Evolutionary conservation across 176 grass and related monocot species (phyloP).

Genomic region (Tillandsia fasciculata): DNA sequence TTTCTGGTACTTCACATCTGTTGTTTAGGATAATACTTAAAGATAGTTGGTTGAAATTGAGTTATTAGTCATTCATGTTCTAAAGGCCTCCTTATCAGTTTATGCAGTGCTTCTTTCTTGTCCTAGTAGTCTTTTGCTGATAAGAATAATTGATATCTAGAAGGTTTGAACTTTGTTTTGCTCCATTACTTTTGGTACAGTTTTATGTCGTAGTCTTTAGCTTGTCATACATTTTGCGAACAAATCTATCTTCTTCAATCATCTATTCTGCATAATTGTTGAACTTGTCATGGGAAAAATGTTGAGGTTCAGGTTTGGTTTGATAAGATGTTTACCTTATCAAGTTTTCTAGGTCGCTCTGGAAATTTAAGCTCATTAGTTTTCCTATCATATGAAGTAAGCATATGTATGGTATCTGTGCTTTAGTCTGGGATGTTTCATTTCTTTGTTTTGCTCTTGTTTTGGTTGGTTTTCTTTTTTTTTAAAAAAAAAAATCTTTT

Average conservation of each 20-base stretch:
- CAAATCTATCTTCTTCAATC: too few relatives aligned
- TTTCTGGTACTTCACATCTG: background rate
- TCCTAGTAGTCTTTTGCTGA: background rate
- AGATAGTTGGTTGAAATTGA: background rate
- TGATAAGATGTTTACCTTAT: too few relatives aligned
- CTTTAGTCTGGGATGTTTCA: too few relatives aligned
- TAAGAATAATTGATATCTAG: background rate
- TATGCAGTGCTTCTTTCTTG: background rate
- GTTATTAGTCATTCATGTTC: background rate
- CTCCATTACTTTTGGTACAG: background rate
- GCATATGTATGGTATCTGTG: too few relatives aligned
- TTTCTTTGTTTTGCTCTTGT: background rate
- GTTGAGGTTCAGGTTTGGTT: too few relatives aligned
- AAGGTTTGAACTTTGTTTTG: background rate
- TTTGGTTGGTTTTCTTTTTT: background rate
- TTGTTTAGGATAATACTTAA: background rate
- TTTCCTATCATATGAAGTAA: too few relatives aligned
- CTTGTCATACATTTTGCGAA: too few relatives aligned
- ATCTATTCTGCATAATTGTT: too few relatives aligned
- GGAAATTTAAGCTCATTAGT: too few relatives aligned
- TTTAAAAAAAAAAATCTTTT: background rate
- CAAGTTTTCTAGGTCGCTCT: too few relatives aligned
- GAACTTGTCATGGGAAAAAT: too few relatives aligned
- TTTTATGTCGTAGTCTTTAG: too few relatives aligned
- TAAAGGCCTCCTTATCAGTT: background rate